phyloP scores from a whole-genome alignment of 495 filamentous ascomycete species.

The Lophium mytilinum region DNA sequence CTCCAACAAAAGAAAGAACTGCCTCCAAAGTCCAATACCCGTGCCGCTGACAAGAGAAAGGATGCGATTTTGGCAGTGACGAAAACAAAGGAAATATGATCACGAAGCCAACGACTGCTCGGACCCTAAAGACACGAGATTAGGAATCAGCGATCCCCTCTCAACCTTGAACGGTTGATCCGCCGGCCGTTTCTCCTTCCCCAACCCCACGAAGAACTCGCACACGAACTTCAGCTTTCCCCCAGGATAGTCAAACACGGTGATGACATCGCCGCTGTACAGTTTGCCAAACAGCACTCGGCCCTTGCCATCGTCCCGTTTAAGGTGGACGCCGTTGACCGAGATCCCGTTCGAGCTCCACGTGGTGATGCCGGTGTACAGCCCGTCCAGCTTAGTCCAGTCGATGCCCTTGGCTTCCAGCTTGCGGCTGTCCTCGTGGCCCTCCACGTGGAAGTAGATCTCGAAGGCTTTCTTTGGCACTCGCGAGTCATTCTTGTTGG shows the following conservation, averaged over 20 bases:
- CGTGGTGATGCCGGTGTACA: constrained; percentile 62
- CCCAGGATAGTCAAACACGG: constrained; percentile 46
- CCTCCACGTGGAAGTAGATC: constrained; percentile 58
- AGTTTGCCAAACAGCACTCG: constrained; percentile 53
- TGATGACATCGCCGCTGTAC: constrained; percentile 63
- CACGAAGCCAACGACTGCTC: too few relatives aligned
- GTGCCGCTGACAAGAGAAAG: too few relatives aligned
- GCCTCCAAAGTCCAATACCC: too few relatives aligned
- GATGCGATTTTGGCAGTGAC: too few relatives aligned
- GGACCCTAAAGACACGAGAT: too few relatives aligned
- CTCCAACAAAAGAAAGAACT: too few relatives aligned
- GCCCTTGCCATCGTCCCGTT: constrained; percentile 36
- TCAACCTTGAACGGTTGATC: constrained; percentile 11
- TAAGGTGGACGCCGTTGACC: constrained; percentile 59
- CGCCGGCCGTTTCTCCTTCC: constrained; percentile 18
- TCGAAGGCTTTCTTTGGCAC: constrained; percentile 78
- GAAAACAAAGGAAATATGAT: too few relatives aligned
- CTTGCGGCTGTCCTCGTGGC: constrained; percentile 50
- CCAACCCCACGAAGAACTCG: constrained; percentile 35
- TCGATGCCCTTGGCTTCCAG: constrained; percentile 47
- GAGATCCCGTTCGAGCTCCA: constrained; percentile 61
- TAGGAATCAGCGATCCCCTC: too few relatives aligned
- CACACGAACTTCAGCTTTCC: constrained; percentile 42
- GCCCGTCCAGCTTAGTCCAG: constrained; percentile 46
- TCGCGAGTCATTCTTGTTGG: constrained; percentile 49